Percentiles rank a stretch among this genome's conserved stretches.
Evolutionary conservation across 345 rosid species (phyloP).

Genomic region (Ceriops zippeliana): DNA sequence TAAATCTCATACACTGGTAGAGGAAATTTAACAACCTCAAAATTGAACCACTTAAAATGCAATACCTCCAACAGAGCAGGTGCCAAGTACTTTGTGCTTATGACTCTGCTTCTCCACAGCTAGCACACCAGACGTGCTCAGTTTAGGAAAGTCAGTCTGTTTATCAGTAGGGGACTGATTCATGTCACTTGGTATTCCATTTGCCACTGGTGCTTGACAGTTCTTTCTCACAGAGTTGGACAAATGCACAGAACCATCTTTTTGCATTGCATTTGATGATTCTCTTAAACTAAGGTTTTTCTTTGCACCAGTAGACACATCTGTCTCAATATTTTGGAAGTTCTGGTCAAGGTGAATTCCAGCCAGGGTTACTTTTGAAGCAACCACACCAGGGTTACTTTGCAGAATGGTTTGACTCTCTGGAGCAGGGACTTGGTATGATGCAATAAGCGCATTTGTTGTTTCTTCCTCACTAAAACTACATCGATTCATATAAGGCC

Average conservation of each 20-base stretch:
- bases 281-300: slow-evolving; percentile 56
- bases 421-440: slow-evolving; percentile 25
- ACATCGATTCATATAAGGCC: slow-evolving; percentile 86
- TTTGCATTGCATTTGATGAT: slow-evolving; percentile 30
- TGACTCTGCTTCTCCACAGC: slow-evolving; percentile 41
- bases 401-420: slow-evolving; percentile 38
- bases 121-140: slow-evolving; percentile 36
- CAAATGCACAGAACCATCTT: slow-evolving; percentile 38
- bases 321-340: slow-evolving; percentile 24
- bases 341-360: slow-evolving; percentile 30
- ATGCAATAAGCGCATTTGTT: slow-evolving; percentile 52
- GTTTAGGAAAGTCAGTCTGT: slow-evolving; percentile 43
- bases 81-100: slow-evolving; percentile 49
- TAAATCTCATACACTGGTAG: slow-evolving; percentile 17
- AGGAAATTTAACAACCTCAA: slow-evolving; percentile 8
- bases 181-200: slow-evolving; percentile 42
- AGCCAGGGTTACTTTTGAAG: slow-evolving; percentile 22
- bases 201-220: slow-evolving; percentile 28
- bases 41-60: slow-evolving; percentile 20
- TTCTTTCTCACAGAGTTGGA: slow-evolving; percentile 52
- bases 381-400: slow-evolving; percentile 32
- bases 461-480: slow-evolving; percentile 74
- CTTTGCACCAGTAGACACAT: slow-evolving; percentile 35
- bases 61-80: slow-evolving; percentile 68
- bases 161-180: slow-evolving; percentile 35